phyloP scores from a whole-genome alignment of 345 rosid species.

The Rhizophora apiculata region DNA sequence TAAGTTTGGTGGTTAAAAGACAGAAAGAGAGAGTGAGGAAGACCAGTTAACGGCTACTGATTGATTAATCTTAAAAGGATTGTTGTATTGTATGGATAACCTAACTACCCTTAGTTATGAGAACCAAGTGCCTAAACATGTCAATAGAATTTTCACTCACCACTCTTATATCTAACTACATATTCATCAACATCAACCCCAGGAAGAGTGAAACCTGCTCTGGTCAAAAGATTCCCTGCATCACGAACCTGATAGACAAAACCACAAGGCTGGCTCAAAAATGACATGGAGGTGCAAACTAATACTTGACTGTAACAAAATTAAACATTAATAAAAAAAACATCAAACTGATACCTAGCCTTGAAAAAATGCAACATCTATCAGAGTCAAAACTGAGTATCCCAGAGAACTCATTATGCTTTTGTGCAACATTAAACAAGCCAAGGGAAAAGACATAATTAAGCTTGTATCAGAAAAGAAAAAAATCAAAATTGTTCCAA shows the following conservation, averaged over 20 bases:
- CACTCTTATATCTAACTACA: slow-evolving; percentile 72
- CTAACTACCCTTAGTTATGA: background rate
- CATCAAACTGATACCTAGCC: no score
- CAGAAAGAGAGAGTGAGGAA: background rate
- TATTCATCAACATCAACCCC: slow-evolving; percentile 93
- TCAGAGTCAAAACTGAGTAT: no score
- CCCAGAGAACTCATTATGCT: no score
- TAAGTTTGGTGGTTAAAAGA: background rate
- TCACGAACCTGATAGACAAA: slow-evolving; percentile 63
- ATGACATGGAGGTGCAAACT: background rate
- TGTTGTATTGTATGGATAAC: background rate
- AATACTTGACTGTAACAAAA: background rate
- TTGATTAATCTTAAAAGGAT: background rate
- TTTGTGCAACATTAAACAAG: no score
- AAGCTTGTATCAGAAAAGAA: background rate
- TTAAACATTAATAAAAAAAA: no score
- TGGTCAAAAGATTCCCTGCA: slow-evolving; percentile 92
- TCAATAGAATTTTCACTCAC: slow-evolving; percentile 36
- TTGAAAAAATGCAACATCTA: no score
- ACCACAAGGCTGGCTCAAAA: background rate
- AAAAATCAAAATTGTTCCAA: background rate
- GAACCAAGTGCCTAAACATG: background rate
- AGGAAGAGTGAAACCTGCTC: slow-evolving; percentile 95
- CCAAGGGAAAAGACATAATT: no score
- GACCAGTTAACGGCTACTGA: background rate